A percentile compares a stretch with the other conserved stretches of the same genome.
phyloP scores from a whole-genome alignment of 176 grass and related monocot genomes.

The Zizania latifolia region DNA sequence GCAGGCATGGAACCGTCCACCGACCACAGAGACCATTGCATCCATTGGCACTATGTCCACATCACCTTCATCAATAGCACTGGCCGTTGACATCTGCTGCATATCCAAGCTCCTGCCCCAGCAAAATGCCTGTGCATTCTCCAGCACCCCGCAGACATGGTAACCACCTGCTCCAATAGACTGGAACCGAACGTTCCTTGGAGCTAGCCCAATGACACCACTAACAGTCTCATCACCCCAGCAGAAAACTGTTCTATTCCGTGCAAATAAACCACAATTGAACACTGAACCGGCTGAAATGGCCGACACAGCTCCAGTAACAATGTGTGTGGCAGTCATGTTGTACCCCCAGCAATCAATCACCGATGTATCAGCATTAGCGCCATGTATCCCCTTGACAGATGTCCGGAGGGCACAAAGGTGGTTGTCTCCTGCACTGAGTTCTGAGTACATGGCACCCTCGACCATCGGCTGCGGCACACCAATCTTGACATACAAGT shows the following conservation, averaged over 20 bases:
- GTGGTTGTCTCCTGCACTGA: conserved; percentile 89
- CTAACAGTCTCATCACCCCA: conserved; percentile 90
- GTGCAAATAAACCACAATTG: conserved; percentile 68
- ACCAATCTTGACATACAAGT: conserved; percentile 86
- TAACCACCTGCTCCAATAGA: conserved; percentile 83
- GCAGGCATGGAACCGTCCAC: conserved; percentile 92
- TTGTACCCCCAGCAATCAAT: conserved; percentile 99
- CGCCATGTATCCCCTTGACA: conserved; percentile 21
- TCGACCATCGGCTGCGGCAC: conserved; percentile 94
- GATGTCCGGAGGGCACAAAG: conserved; percentile 58
- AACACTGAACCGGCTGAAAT: conserved; percentile 88
- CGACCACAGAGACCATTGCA: conserved; percentile 74
- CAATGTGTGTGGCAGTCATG: conserved; percentile 68
- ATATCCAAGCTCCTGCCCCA: conserved; percentile 93
- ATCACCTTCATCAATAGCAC: conserved; percentile 63
- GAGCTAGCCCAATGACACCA: conserved; percentile 60
- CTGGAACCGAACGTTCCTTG: conserved; percentile 60
- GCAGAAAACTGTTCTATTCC: conserved; percentile 70
- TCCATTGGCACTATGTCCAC: conserved; percentile 92
- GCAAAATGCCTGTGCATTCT: conserved; percentile 88
- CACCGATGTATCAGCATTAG: conserved; percentile 29
- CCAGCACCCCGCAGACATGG: conserved; percentile 85
- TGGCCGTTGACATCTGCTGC: conserved; percentile 52
- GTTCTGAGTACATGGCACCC: conserved; percentile 61
- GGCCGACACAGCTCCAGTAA: conserved; percentile 35